Percentiles rank a stretch among this genome's conserved stretches.
Evolutionary conservation across 192 early-diverging fungal species (phyloP).

Genomic region (Linnemannia schmuckeri): DNA sequence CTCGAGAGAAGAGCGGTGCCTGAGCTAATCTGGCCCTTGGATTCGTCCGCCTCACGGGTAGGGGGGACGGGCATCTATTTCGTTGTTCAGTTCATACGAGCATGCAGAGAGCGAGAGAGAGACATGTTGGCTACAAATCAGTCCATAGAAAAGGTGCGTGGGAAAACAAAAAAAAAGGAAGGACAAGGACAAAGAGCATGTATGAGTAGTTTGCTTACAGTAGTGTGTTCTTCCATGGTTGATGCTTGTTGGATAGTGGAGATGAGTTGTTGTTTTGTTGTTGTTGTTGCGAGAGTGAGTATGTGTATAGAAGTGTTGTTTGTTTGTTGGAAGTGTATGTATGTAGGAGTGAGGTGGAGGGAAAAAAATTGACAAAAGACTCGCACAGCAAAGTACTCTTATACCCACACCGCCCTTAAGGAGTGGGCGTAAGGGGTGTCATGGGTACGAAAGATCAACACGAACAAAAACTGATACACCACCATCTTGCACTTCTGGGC

Average conservation of each 20-base stretch:
- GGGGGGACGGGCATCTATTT: conserved; percentile 13
- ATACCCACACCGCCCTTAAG: not conserved
- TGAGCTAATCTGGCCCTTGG: conserved; percentile 24
- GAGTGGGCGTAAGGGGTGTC: too few species aligned
- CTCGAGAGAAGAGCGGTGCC: not conserved
- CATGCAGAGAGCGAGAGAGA: too few species aligned
- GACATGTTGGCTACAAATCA: not conserved
- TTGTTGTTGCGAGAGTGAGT: not conserved
- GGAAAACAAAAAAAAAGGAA: not conserved
- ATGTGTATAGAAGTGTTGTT: not conserved
- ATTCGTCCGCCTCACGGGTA: not conserved
- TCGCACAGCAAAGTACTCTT: not conserved
- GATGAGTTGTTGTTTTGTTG: not conserved
- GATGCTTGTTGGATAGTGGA: not conserved
- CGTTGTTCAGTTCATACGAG: not conserved
- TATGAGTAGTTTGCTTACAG: not conserved
- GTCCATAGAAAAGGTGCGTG: not conserved
- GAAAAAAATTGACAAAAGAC: not conserved
- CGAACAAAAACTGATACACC: not conserved
- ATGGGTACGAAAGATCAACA: too few species aligned
- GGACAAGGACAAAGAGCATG: not conserved
- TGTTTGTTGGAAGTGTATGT: not conserved
- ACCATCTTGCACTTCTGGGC: too few species aligned
- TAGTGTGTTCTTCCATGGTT: conserved; percentile 29
- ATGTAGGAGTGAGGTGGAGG: not conserved